Evolutionary conservation across 257 asterid species (phyloP).

Genomic region (Rauvolfia tetraphylla): DNA sequence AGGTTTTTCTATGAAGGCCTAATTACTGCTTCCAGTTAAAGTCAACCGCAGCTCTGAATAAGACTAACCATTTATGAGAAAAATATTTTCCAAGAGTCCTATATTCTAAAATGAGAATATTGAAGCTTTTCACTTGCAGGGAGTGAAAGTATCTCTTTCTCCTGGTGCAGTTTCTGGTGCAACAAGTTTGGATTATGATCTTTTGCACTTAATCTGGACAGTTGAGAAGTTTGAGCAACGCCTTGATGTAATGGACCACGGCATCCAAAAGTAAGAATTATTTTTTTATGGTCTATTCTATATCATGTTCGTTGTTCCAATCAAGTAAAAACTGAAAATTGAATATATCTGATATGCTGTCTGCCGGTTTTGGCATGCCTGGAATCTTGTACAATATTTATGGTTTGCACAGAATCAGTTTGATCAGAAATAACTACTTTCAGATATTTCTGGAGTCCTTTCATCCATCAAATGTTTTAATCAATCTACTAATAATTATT

Average conservation of each 20-base stretch:
- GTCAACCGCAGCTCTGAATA: background rate
- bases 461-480: background rate
- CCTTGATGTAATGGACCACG: conserved; percentile 62
- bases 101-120: background rate
- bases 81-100: background rate
- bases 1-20: background rate
- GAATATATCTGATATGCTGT: background rate
- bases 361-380: background rate
- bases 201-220: conserved; percentile 70
- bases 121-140: conserved; percentile 35
- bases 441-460: background rate
- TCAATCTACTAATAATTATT: background rate
- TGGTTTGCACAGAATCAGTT: background rate
- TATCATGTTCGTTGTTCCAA: background rate
- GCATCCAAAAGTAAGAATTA: conserved; percentile 47
- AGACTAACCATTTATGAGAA: background rate
- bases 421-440: background rate
- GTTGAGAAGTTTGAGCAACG: conserved; percentile 69
- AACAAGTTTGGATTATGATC: conserved; percentile 51
- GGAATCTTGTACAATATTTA: background rate
- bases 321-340: background rate
- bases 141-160: conserved; percentile 72
- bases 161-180: conserved; percentile 45
- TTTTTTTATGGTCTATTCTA: conserved; percentile 2
- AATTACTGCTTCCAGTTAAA: background rate